Conservation (phyloP, 2,329 filamentous ascomycete genomes). For the Beauveria australis region DNA sequence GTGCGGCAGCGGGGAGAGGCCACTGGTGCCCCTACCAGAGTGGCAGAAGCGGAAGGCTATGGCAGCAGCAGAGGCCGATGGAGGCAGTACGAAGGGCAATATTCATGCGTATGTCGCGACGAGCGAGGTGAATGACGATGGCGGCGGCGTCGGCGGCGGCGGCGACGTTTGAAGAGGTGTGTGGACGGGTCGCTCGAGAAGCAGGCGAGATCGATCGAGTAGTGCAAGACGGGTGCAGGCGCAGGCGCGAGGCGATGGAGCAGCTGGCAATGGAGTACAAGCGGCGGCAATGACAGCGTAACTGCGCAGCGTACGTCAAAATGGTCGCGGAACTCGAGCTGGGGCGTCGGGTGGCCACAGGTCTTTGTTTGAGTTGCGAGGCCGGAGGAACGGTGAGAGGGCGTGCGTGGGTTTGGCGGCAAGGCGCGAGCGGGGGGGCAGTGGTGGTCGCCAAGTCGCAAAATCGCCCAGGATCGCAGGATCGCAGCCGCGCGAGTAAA, state of each 20-base stretch:
- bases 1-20: conserved; percentile 10
- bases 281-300: not conserved
- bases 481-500: not conserved
- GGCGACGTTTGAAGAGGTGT: not conserved
- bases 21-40: conserved; percentile 5
- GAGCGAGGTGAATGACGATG: not conserved
- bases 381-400: not conserved
- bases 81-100: not conserved
- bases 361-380: not conserved
- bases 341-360: not conserved
- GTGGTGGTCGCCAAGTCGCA: not conserved
- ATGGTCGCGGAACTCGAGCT: not conserved
- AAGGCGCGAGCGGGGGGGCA: not conserved
- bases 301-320: not conserved
- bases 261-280: not conserved
- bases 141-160: not conserved
- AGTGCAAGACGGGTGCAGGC: not conserved
- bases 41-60: not conserved
- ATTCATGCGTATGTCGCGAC: not conserved
- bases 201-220: conserved; percentile 2
- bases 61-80: not conserved
- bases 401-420: not conserved
- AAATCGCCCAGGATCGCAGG: not conserved
- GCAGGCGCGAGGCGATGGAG: not conserved
- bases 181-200: not conserved